Base-by-base conservation (phyloP, 352 stramenopile species). In the Pythium aphanidermatum region DNA sequence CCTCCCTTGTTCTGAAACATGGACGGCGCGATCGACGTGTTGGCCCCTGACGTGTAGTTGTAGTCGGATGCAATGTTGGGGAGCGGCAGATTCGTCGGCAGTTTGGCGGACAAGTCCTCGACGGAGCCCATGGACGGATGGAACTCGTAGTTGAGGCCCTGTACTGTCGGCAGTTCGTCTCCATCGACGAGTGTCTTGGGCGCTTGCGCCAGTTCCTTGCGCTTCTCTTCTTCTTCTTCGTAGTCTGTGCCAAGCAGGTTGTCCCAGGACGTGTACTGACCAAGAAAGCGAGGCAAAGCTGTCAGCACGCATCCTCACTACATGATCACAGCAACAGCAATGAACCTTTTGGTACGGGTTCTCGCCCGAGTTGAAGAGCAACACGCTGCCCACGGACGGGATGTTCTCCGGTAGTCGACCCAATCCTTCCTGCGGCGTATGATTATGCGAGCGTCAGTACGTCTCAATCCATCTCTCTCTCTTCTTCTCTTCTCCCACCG, bases 331-430 rank as follows among this genome's bases (percentile, higher is more conserved):
- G 5, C n/a, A 46, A 4, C 1, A 31, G 5, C n/a, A 10, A 31
- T 40, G 25, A 42, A 91, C 82, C 66, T 89, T 87, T 51, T 94
- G 79, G 54, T 94, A 94, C 32, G 82, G 82, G 37, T 91, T 94
- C 61, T 94, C 75, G 17, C 76, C 77, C 9, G 82, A 94, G 47
- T 94, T 94, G 55, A 94, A 94, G 14, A 94, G 65, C 59, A 94
- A 39, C 14, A 94, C 73, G 41, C 75, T 88, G 17, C 79, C 82
- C 9, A 94, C 65, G 0, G 82, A 90, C 23, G 78, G 74, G 14
- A 94, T 86, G 43, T 89, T 82, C 55, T 92, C 82, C 3, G 82
- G 82, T 30, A 94, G 50, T 11, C 71, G 63, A 1, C 82, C 82
- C 17, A 94, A 63, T 19, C 82, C 82, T 40, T 94, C 81, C 59